Evolutionary conservation across 164 flowering plant species (phyloP).

Genomic region (Tinospora cordifolia): DNA sequence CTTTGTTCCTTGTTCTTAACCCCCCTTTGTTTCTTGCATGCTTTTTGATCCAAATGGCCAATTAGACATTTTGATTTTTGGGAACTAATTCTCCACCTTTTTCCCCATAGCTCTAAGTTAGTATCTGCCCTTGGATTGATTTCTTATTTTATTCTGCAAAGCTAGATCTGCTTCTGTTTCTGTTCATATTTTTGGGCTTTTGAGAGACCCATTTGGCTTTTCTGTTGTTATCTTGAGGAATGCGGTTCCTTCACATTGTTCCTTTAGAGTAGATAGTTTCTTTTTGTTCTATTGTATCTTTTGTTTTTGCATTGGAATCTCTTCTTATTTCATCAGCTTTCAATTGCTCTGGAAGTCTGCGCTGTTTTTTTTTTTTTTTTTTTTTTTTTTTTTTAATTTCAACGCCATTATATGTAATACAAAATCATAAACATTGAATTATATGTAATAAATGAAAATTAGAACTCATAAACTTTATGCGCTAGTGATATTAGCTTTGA

Average conservation of each 20-base stretch:
- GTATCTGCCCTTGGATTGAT: background rate
- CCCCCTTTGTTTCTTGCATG: background rate
- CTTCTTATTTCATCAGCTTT: no score
- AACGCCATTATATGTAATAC: no score
- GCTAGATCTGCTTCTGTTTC: constrained; percentile 9
- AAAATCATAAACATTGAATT: no score
- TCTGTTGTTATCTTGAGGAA: constrained; percentile 8
- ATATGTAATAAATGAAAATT: no score
- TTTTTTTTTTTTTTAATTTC: no score
- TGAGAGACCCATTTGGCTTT: constrained; percentile 5
- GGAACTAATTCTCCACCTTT: background rate
- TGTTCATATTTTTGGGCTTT: background rate
- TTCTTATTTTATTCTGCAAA: background rate
- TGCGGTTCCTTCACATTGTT: constrained; percentile 1
- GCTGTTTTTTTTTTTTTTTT: no score
- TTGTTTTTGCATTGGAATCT: no score
- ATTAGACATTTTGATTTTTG: constrained; percentile 9
- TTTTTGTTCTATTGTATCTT: background rate
- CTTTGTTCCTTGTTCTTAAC: background rate
- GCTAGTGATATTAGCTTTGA: no score
- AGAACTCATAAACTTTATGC: no score
- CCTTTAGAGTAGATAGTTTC: no score
- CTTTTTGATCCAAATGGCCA: background rate
- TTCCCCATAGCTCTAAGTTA: background rate
- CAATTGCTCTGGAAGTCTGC: no score